A percentile compares a stretch with the other conserved stretches of the same genome.
phyloP scores from a whole-genome alignment of 768 basidiomycete genomes.

The Exidia glandulosa region DNA sequence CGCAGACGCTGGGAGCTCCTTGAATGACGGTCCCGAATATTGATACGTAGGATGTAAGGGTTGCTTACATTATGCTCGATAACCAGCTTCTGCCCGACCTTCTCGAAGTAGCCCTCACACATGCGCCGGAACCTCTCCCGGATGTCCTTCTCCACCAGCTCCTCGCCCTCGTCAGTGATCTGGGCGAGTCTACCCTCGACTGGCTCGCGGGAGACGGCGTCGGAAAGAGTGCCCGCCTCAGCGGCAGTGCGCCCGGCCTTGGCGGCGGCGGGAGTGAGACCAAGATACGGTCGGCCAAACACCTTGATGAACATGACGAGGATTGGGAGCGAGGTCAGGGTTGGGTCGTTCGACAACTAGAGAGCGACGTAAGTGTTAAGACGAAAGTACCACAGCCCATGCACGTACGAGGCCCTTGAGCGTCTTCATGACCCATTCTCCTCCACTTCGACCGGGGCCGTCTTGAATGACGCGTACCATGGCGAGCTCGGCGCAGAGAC shows the following conservation, averaged over 20 bases:
- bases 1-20: slow-evolving; percentile 59
- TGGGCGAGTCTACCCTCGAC: background rate
- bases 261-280: slow-evolving; percentile 44
- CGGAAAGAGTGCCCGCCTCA: slow-evolving; percentile 4
- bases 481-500: slow-evolving; percentile 84
- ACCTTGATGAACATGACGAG: slow-evolving; percentile 87
- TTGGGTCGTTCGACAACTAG: slow-evolving; percentile 82
- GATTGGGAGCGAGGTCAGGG: slow-evolving; percentile 77
- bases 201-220: background rate
- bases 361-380: slow-evolving; percentile 1
- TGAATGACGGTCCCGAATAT: background rate
- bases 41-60: too few relatives aligned
- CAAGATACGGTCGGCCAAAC: slow-evolving; percentile 82
- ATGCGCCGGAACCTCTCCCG: slow-evolving; percentile 84
- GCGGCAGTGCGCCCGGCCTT: slow-evolving; percentile 45
- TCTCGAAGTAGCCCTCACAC: slow-evolving; percentile 90
- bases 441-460: slow-evolving; percentile 55
- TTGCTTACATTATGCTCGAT: slow-evolving; percentile 84
- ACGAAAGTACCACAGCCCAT: background rate
- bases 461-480: slow-evolving; percentile 77
- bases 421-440: slow-evolving; percentile 83
- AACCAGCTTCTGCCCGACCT: slow-evolving; percentile 79
- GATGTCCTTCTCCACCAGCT: slow-evolving; percentile 75
- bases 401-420: slow-evolving; percentile 70
- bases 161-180: slow-evolving; percentile 32